Conservation (phyloP, 2,329 filamentous ascomycete species). For the Dothidotthia symphoricarpi region DNA sequence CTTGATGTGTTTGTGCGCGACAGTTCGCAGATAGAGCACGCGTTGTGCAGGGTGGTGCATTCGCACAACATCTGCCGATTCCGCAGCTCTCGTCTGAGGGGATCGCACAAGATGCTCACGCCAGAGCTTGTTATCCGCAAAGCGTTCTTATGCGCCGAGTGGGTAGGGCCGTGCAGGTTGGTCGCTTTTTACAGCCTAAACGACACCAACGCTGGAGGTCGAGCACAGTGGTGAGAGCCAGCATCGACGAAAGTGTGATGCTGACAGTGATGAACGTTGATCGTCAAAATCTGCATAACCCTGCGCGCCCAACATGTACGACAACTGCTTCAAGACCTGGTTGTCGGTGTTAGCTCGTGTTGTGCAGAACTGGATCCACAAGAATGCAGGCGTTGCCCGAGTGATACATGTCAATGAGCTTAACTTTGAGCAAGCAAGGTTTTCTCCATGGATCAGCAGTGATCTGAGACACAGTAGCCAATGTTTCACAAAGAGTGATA, state of each 20-base stretch:
- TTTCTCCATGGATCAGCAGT: constrained; percentile 3
- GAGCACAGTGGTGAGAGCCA: too few species aligned
- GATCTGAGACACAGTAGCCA: constrained; percentile 4
- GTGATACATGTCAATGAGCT: neutral
- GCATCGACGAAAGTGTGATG: too few species aligned
- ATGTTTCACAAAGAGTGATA: constrained; percentile 8
- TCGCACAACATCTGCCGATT: constrained; percentile 15
- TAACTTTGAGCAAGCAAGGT: constrained; percentile 3
- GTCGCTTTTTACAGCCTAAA: too few species aligned
- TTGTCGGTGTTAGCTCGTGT: constrained; percentile 8
- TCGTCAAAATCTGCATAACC: neutral
- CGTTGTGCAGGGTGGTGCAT: constrained; percentile 1
- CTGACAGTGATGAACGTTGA: too few species aligned
- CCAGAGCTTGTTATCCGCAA: constrained; percentile 7
- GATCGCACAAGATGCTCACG: constrained; percentile 1
- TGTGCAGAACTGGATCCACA: constrained; percentile 4
- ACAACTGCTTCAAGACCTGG: constrained; percentile 12
- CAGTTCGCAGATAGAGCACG: neutral
- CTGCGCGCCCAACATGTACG: constrained; percentile 7
- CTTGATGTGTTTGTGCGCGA: neutral
- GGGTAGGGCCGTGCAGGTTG: too few species aligned
- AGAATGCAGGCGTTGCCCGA: neutral
- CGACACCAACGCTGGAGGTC: too few species aligned
- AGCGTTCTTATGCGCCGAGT: too few species aligned
- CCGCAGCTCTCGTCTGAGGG: constrained; percentile 10